Conservation (phyloP, 2,329 filamentous ascomycete species). For the Hypoxylon sp. region DNA sequence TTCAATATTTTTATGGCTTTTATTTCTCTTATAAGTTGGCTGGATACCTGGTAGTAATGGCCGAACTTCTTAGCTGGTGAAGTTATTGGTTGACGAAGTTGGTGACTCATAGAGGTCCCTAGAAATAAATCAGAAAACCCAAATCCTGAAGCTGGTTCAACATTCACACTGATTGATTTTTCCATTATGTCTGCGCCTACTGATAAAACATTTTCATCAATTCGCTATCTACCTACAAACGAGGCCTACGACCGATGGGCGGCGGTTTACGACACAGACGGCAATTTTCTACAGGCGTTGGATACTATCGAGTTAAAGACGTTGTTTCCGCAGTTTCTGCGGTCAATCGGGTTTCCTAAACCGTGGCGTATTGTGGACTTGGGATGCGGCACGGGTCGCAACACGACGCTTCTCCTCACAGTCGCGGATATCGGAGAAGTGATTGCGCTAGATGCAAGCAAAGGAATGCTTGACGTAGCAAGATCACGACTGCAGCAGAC, state of each 20-base stretch:
- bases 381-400: conserved; percentile 72
- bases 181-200: conserved; percentile 14
- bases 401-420: conserved; percentile 61
- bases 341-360: conserved; percentile 40
- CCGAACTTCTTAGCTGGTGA: too few species aligned
- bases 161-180: too few species aligned
- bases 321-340: conserved; percentile 60
- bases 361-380: conserved; percentile 63
- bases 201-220: conserved; percentile 22
- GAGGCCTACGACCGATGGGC: conserved; percentile 49
- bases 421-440: conserved; percentile 50
- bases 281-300: conserved; percentile 71
- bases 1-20: too few species aligned
- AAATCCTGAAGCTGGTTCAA: too few species aligned
- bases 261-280: conserved; percentile 68
- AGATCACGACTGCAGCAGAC: conserved; percentile 46
- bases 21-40: too few species aligned
- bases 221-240: conserved; percentile 47
- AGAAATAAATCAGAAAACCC: background rate
- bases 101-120: conserved; percentile 13
- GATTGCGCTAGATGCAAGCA: conserved; percentile 64
- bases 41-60: too few species aligned
- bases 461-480: conserved; percentile 66
- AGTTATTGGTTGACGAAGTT: conserved; percentile 3
- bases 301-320: conserved; percentile 64